A percentile compares a stretch with the other conserved stretches of the same genome.
Conservation (phyloP, 805 yeast species). For the Teunomyces pallodes region DNA sequence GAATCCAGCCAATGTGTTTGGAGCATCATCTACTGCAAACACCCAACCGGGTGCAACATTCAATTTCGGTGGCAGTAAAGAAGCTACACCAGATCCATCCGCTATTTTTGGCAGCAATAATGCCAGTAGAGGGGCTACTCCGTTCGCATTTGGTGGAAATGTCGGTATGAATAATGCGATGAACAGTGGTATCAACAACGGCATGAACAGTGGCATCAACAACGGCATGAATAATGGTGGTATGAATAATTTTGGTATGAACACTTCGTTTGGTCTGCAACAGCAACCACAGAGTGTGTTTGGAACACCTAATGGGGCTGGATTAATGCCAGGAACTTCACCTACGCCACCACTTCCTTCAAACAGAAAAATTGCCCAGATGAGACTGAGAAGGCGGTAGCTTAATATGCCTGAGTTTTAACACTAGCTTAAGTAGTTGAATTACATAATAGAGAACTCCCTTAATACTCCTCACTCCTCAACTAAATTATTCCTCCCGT, state of each 20-base stretch:
- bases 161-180: neutral
- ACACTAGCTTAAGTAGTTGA: neutral
- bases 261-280: neutral
- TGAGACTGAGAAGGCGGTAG: constrained; percentile 31
- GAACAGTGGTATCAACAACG: neutral
- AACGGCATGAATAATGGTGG: neutral
- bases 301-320: neutral
- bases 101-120: constrained; percentile 23
- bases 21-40: constrained; percentile 2
- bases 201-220: neutral
- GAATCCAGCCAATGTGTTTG: constrained; percentile 7
- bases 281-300: constrained; percentile 1
- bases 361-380: constrained; percentile 31
- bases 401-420: neutral
- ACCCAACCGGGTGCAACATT: neutral
- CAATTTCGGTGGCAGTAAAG: constrained; percentile 13
- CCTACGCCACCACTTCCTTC: constrained; percentile 19
- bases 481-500: neutral
- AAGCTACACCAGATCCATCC: constrained; percentile 33
- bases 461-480: too few relatives aligned
- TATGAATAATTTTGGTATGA: neutral
- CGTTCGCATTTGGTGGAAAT: constrained; percentile 13
- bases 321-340: constrained; percentile 1
- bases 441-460: too few relatives aligned
- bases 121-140: constrained; percentile 5